Conservation (phyloP, 805 yeast species). For the Candida morakotiae region DNA sequence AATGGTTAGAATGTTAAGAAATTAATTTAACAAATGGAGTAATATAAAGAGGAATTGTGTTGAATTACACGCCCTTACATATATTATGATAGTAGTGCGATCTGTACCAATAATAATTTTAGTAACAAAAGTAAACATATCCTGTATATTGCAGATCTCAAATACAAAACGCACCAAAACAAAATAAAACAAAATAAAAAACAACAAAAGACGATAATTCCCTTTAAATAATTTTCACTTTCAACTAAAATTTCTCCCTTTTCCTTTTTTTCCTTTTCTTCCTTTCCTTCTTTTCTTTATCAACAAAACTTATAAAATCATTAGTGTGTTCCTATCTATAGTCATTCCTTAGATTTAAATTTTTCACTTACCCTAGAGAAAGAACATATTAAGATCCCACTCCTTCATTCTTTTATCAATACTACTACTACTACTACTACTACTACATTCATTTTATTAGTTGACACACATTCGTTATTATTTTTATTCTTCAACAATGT, state of each 20-base stretch:
- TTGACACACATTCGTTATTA: too few species aligned
- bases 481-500: slow-evolving; percentile 41
- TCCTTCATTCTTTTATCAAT: slow-evolving; percentile 1
- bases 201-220: too few species aligned
- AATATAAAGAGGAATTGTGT: too few species aligned
- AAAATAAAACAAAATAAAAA: not conserved
- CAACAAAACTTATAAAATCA: not conserved
- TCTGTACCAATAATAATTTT: too few species aligned
- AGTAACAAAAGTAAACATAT: slow-evolving; percentile 3
- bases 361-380: slow-evolving; percentile 7
- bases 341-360: slow-evolving; percentile 13
- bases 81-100: too few species aligned
- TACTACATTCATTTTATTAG: slow-evolving; percentile 35
- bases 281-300: not conserved
- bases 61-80: too few species aligned
- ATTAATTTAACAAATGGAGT: too few species aligned
- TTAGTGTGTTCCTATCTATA: slow-evolving; percentile 3
- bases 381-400: slow-evolving; percentile 10
- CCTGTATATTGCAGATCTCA: slow-evolving; percentile 2
- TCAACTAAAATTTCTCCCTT: not conserved
- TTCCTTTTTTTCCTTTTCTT: not conserved
- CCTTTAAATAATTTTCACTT: not conserved
- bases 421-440: too few species aligned
- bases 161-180: not conserved
- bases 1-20: too few species aligned